These are phyloP conservation scores for Tolypocladium pustulatum DNA, from an alignment of 2,329 filamentous ascomycete species.

Conservation along the genomic window DNA sequence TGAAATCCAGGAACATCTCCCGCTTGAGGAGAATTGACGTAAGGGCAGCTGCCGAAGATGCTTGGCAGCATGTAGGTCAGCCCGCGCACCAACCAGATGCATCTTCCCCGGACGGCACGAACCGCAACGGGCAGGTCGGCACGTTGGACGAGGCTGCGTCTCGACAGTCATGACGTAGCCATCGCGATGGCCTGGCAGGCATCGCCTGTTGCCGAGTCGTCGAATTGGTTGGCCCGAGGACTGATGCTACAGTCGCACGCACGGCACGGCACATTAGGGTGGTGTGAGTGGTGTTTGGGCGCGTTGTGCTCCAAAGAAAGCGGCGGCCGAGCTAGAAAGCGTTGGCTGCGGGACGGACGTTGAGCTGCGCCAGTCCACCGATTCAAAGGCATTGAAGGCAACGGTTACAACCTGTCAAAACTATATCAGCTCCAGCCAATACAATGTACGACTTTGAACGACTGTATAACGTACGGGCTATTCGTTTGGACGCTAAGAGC, in stretches of 20 bases:
- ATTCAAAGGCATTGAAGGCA: too few relatives aligned
- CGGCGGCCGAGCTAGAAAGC: too few relatives aligned
- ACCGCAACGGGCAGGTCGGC: not conserved
- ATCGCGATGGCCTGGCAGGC: not conserved
- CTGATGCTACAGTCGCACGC: not conserved
- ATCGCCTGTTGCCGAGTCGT: not conserved
- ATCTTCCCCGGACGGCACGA: not conserved
- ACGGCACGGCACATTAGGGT: not conserved
- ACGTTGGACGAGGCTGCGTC: not conserved
- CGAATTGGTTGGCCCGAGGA: not conserved
- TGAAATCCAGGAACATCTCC: not conserved
- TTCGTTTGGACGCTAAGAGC: too few relatives aligned
- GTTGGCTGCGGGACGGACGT: too few relatives aligned
- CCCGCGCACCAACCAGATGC: not conserved
- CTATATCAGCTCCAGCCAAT: too few relatives aligned
- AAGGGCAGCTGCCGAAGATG: not conserved
- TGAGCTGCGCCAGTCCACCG: too few relatives aligned
- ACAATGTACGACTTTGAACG: too few relatives aligned
- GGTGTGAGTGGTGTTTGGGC: not conserved
- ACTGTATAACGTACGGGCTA: too few relatives aligned
- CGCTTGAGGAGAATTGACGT: not conserved
- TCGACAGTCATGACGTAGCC: not conserved
- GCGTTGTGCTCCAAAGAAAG: not conserved
- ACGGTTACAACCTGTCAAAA: too few relatives aligned
- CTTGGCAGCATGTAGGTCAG: not conserved